Base-by-base conservation (phyloP, 2,329 filamentous ascomycete species). In the Alternaria rosae region DNA sequence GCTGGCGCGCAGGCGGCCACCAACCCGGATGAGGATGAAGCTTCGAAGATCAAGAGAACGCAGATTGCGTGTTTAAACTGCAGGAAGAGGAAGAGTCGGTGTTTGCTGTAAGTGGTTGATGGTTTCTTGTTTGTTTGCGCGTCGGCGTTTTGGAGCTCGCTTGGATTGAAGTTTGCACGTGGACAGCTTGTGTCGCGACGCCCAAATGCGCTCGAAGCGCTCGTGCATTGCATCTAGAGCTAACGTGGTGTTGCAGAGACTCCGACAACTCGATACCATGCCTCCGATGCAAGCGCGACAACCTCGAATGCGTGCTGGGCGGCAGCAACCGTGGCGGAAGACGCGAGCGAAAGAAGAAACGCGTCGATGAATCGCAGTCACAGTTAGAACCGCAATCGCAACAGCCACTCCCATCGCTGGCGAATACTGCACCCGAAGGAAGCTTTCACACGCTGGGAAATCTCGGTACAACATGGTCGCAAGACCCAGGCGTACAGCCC, bases 281-380 rank as follows among this genome's bases (percentile, higher is more conserved):
- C 67, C 82, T 86, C 54, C 80, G 87, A 57, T 89, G 87, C 76
- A 83, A 85, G 64, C 83, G 84, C 67, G 86, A 88, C 65, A 81
- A 82, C 59, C 84, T 85, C 54, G 85, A 88, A 62, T 89, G 87
- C 72, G 82, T 88, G 11, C 81, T 88, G 20, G 86, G 86, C 8
- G 84, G 84, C 45, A 87, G 85, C 50, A 88, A 88, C 70, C 84
- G 86, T 57, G 87, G 87, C 47, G 87, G 87, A 13, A 82, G 86
- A 57, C 82, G 87, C 48, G 83, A 88, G 59, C 83, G 86, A 55
- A 87, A 86, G 70, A 86, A 85, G 61, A 73, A 73, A 41, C 70
- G 66, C 52, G 17, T 69, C 25, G 68, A 71, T 26, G 68, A 67
- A 53, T 38, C 51, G 9, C 50, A 61, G 17, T 23, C 26, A 38